phyloP scores from a whole-genome alignment of 2,329 filamentous ascomycete species.

The Ophiostoma sp. region DNA sequence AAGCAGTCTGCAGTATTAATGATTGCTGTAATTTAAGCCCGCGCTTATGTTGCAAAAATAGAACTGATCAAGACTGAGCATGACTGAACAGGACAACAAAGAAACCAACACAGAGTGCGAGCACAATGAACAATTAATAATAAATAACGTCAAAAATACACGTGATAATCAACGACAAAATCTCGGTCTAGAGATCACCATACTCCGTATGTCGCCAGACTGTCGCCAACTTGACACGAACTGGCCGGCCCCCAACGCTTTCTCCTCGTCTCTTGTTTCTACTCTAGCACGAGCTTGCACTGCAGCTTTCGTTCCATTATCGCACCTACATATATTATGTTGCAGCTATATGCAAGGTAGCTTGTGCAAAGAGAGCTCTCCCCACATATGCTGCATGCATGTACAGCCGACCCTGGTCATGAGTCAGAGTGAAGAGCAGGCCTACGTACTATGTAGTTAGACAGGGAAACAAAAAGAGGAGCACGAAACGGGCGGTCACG shows the following conservation, averaged over 20 bases:
- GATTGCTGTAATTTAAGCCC: neutral
- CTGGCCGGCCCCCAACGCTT: conserved; percentile 1
- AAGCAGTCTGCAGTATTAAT: neutral
- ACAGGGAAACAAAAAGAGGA: conserved; percentile 4
- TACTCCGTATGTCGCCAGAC: neutral
- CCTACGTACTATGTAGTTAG: neutral
- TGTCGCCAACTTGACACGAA: conserved; percentile 10
- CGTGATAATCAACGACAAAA: neutral
- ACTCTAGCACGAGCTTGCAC: neutral
- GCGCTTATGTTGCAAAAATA: neutral
- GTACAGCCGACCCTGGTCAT: conserved; percentile 3
- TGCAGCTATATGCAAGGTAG: neutral
- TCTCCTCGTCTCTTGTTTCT: neutral
- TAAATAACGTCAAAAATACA: neutral
- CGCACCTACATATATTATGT: neutral
- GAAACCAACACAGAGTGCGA: neutral
- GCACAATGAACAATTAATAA: neutral
- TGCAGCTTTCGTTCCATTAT: neutral
- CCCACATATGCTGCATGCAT: conserved; percentile 8
- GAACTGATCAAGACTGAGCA: neutral
- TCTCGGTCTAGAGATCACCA: neutral
- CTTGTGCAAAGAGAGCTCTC: neutral
- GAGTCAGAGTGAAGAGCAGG: neutral
- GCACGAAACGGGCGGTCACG: neutral
- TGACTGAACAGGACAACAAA: neutral